Evolutionary conservation across 2,329 filamentous ascomycete genomes (phyloP).

Genomic region (Dactylellina drechsleri): DNA sequence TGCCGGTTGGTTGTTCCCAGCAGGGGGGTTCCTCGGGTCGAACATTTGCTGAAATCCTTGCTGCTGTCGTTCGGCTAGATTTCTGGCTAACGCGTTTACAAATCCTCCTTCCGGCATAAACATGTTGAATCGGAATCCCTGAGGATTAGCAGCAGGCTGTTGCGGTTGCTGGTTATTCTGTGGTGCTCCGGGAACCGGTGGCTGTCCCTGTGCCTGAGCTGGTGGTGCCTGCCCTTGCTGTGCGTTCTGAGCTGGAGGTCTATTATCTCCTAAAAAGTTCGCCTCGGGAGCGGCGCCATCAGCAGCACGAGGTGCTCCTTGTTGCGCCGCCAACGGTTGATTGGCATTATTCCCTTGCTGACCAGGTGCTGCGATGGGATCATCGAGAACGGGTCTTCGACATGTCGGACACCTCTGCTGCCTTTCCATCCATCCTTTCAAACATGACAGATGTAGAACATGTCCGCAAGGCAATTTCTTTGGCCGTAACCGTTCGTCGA

Average conservation of each 20-base stretch:
- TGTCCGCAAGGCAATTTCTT: slow-evolving; percentile 98
- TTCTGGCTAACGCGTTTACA: slow-evolving; percentile 32
- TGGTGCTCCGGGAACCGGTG: neutral
- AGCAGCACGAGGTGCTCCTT: neutral
- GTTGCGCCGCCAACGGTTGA: neutral
- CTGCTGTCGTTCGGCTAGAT: slow-evolving; percentile 29
- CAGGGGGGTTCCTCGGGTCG: neutral
- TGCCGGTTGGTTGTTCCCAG: neutral
- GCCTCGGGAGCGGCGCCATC: neutral
- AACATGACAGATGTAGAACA: slow-evolving; percentile 90
- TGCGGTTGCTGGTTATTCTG: slow-evolving; percentile 9
- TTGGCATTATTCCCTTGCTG: slow-evolving; percentile 2
- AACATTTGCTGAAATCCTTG: slow-evolving; percentile 16
- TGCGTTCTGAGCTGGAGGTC: slow-evolving; percentile 15
- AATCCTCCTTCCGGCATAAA: slow-evolving; percentile 28
- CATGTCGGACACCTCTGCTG: slow-evolving; percentile 98
- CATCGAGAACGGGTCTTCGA: slow-evolving; percentile 78
- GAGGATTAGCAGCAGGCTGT: slow-evolving; percentile 11
- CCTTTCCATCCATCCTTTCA: slow-evolving; percentile 95
- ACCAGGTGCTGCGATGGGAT: neutral
- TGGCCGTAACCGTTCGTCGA: slow-evolving; percentile 73
- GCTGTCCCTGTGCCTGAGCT: slow-evolving; percentile 3
- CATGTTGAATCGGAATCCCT: slow-evolving; percentile 30
- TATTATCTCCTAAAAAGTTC: neutral
- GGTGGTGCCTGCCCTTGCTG: slow-evolving; percentile 13